A percentile compares a stretch with the other conserved stretches of the same genome.
phyloP scores from a whole-genome alignment of 371 early-diverging fungal species.

The Lichtheimia hyalospora region DNA sequence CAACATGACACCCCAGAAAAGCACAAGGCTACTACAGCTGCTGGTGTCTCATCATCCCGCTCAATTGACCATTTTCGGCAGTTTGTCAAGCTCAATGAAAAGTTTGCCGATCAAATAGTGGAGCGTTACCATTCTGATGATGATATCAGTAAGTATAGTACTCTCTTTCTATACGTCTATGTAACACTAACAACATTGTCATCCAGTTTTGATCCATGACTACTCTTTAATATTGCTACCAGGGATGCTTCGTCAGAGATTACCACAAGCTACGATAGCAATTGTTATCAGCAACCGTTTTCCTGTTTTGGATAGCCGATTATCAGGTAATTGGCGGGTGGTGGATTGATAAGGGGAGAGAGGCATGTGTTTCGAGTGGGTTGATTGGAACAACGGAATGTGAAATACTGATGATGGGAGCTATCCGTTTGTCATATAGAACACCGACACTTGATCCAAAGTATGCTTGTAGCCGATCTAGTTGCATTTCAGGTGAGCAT shows the following conservation, averaged over 20 bases:
- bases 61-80: conserved; percentile 14
- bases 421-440: neutral
- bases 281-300: conserved; percentile 97
- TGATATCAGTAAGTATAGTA: conserved; percentile 78
- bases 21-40: neutral
- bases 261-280: conserved; percentile 86
- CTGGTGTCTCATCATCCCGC: no score
- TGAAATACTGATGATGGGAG: no score
- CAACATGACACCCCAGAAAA: conserved; percentile 57
- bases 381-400: no score
- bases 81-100: conserved; percentile 80
- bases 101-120: conserved; percentile 78
- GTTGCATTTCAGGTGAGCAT: conserved; percentile 13
- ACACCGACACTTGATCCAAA: conserved; percentile 11
- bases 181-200: no score
- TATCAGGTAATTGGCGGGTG: neutral
- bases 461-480: conserved; percentile 14
- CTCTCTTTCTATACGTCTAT: conserved; percentile 10
- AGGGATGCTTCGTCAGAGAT: conserved; percentile 72
- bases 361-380: no score
- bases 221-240: conserved; percentile 97
- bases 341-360: neutral
- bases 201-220: conserved; percentile 95
- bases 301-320: conserved; percentile 47
- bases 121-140: conserved; percentile 66